Evolutionary conservation across 139 green algal species (phyloP).

Genomic region (Monoraphidium neglectum): DNA sequence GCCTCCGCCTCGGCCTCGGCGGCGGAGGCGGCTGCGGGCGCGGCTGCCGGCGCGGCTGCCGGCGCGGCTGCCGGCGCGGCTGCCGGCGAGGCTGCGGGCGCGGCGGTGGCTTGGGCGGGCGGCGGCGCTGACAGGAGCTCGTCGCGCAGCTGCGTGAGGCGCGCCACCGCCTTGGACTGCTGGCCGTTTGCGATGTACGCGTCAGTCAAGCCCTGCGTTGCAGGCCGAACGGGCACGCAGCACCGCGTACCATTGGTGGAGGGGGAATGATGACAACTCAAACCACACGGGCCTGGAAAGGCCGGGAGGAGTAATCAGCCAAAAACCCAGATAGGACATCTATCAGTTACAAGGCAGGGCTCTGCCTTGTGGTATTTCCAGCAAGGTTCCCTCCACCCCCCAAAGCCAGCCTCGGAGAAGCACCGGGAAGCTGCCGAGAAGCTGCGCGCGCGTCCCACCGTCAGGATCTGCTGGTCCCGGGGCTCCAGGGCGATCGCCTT

Average conservation of each 20-base stretch:
- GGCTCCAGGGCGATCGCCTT: conserved; percentile 35
- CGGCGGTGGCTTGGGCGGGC: neutral
- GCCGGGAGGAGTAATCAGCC: neutral
- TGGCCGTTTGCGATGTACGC: conserved; percentile 56
- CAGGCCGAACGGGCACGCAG: neutral
- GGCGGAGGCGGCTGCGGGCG: neutral
- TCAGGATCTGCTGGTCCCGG: conserved; percentile 40
- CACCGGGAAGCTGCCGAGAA: too few relatives aligned
- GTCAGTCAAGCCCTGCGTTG: conserved; percentile 40
- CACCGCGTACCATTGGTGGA: neutral
- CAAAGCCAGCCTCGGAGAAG: too few relatives aligned
- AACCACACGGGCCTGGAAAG: neutral
- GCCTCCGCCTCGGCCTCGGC: neutral
- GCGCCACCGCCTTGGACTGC: conserved; percentile 39
- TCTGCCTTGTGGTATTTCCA: neutral
- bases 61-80: neutral
- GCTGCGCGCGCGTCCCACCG: conserved; percentile 26
- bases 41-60: neutral
- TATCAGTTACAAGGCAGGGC: neutral
- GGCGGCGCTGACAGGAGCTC: conserved; percentile 3
- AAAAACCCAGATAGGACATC: neutral
- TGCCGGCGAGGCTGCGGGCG: neutral
- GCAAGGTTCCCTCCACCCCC: neutral
- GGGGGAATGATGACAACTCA: neutral
- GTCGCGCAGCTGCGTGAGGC: conserved; percentile 21